phyloP scores from a whole-genome alignment of 495 filamentous ascomycete species.

The Symbiotaphrina buchneri region DNA sequence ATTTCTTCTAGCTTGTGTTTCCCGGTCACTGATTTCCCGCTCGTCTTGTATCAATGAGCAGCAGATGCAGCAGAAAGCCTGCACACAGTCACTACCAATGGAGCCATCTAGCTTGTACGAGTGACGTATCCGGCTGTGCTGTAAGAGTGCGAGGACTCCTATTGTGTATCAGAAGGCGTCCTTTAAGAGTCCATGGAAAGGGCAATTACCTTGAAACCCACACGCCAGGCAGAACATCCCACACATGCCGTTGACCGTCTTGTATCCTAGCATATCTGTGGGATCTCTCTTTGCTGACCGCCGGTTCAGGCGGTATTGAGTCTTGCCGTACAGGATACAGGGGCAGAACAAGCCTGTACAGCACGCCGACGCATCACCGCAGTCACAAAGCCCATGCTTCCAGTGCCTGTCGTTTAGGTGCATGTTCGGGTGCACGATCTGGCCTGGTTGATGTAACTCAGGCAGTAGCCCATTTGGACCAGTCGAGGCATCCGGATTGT shows the following conservation, averaged over 20 bases:
- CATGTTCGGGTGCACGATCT: slow-evolving; percentile 15
- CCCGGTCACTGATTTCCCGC: slow-evolving; percentile 10
- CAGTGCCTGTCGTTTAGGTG: slow-evolving; percentile 1
- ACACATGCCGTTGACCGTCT: slow-evolving; percentile 4
- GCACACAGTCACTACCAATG: slow-evolving; percentile 4
- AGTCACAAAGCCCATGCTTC: slow-evolving; percentile 2
- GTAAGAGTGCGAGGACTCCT: slow-evolving; percentile 6
- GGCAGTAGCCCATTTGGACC: slow-evolving; percentile 10
- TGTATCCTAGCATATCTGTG: slow-evolving; percentile 3
- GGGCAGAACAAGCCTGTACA: slow-evolving; percentile 8
- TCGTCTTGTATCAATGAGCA: slow-evolving; percentile 9
- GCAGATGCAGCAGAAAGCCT: slow-evolving; percentile 5
- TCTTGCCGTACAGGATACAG: slow-evolving; percentile 10
- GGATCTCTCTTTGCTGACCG: slow-evolving; percentile 5
- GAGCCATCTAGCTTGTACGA: slow-evolving; percentile 10
- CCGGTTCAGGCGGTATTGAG: slow-evolving; percentile 8
- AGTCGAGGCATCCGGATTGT: slow-evolving; percentile 8
- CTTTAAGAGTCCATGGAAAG: slow-evolving; percentile 1
- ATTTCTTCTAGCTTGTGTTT: slow-evolving; percentile 2
- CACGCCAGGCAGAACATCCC: slow-evolving; percentile 2
- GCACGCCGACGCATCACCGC: slow-evolving; percentile 6
- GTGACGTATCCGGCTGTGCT: slow-evolving; percentile 6
- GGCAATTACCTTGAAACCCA: slow-evolving; percentile 4
- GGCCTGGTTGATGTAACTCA: slow-evolving; percentile 11
- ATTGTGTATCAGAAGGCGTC: neutral